Conservation (phyloP, 2,329 filamentous ascomycete species). For the Stagonosporopsis tanaceti region DNA sequence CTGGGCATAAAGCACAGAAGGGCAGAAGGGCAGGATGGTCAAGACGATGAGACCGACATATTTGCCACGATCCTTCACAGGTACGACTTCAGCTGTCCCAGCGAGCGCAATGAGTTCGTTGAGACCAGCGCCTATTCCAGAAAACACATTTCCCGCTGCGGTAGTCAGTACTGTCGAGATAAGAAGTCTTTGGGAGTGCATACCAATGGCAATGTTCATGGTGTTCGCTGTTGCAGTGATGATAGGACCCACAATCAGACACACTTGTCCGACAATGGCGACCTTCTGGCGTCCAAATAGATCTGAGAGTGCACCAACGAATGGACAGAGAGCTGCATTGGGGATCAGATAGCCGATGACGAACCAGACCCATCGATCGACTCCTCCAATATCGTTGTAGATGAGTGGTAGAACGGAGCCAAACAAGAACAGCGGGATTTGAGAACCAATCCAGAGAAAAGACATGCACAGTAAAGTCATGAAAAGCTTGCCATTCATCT, state of each 20-base stretch:
- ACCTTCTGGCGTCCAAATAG: constrained; percentile 45
- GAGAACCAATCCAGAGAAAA: constrained; percentile 67
- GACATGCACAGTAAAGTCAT: constrained; percentile 66
- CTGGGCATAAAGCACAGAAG: constrained; percentile 69
- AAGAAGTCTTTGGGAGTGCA: background rate
- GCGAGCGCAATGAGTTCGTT: constrained; percentile 74
- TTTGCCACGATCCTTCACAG: constrained; percentile 68
- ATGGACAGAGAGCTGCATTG: constrained; percentile 65
- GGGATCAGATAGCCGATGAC: constrained; percentile 62
- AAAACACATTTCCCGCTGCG: constrained; percentile 55
- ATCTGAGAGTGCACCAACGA: constrained; percentile 63
- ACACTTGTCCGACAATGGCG: constrained; percentile 38
- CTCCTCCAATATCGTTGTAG: constrained; percentile 67
- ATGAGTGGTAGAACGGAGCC: constrained; percentile 58
- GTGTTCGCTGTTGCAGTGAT: constrained; percentile 39
- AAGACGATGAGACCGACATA: constrained; percentile 69
- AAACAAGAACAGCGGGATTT: constrained; percentile 63
- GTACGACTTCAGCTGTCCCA: constrained; percentile 72
- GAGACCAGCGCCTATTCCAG: constrained; percentile 71
- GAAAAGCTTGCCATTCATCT: constrained; percentile 53
- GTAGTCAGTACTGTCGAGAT: background rate
- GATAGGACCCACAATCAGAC: constrained; percentile 50
- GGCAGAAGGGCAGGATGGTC: constrained; percentile 69
- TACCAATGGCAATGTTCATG: constrained; percentile 45
- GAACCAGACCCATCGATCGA: constrained; percentile 67